Evolutionary conservation across 2,329 filamentous ascomycete genomes (phyloP).

Genomic region (Cladosporium oxysporum): DNA sequence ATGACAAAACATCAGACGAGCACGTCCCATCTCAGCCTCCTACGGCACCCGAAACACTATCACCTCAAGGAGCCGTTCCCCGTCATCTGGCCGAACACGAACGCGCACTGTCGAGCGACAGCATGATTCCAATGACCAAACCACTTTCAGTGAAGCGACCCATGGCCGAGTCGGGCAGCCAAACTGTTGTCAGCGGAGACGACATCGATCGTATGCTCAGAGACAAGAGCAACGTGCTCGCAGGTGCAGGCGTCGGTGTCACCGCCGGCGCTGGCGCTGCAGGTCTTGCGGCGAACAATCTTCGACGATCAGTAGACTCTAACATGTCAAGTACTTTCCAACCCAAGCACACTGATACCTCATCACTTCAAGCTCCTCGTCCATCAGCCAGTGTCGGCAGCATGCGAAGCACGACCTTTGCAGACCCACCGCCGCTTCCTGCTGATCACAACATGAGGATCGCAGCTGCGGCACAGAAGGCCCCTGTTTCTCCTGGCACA

Average conservation of each 20-base stretch:
- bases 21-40: neutral
- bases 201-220: constrained; percentile 76
- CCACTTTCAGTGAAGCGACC: constrained; percentile 23
- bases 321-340: constrained; percentile 20
- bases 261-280: constrained; percentile 14
- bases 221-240: constrained; percentile 44
- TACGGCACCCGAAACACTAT: constrained; percentile 4
- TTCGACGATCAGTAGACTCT: constrained; percentile 23
- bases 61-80: neutral
- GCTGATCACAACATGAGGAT: constrained; percentile 81
- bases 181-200: constrained; percentile 80
- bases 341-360: constrained; percentile 22
- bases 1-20: constrained; percentile 18
- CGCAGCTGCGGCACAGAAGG: constrained; percentile 69
- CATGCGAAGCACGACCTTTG: constrained; percentile 48
- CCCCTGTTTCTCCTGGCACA: constrained; percentile 40
- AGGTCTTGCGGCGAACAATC: neutral
- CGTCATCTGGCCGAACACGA: constrained; percentile 10
- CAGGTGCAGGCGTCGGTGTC: constrained; percentile 21
- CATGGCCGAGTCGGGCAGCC: constrained; percentile 68
- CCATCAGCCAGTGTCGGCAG: constrained; percentile 76
- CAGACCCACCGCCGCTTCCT: constrained; percentile 66
- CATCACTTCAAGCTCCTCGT: constrained; percentile 26
- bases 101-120: constrained; percentile 8
- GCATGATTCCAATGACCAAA: constrained; percentile 18